Evolutionary conservation across 163 green algal species (phyloP).

Genomic region (Picocystis sp.): DNA sequence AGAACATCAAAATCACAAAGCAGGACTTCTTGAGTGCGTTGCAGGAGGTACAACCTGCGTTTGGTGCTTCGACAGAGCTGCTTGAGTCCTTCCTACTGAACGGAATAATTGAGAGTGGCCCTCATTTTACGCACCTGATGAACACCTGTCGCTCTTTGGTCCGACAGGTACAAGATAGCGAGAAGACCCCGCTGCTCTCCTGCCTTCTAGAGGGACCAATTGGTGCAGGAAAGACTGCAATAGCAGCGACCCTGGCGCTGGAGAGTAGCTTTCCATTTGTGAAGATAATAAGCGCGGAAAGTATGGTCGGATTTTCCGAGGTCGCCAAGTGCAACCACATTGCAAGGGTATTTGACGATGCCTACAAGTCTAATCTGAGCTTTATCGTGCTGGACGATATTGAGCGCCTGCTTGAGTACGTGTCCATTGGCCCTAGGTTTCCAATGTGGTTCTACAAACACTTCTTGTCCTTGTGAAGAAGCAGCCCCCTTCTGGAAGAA

Average conservation of each 20-base stretch:
- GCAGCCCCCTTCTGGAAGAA: constrained; percentile 44
- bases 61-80: constrained; percentile 68
- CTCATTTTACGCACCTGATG: constrained; percentile 53
- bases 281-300: constrained; percentile 69
- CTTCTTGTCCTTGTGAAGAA: constrained; percentile 80
- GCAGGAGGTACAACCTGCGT: constrained; percentile 84
- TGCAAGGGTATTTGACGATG: constrained; percentile 90
- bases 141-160: constrained; percentile 62
- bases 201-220: constrained; percentile 55
- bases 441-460: constrained; percentile 72
- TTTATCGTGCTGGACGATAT: constrained; percentile 96
- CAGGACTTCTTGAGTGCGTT: constrained; percentile 77
- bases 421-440: constrained; percentile 88
- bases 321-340: constrained; percentile 56
- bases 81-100: constrained; percentile 63
- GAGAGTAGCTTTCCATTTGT: constrained; percentile 80
- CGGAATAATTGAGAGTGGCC: constrained; percentile 76
- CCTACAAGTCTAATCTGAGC: constrained; percentile 70
- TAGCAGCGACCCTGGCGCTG: constrained; percentile 72
- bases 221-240: constrained; percentile 81
- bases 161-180: constrained; percentile 52
- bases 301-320: constrained; percentile 77
- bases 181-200: constrained; percentile 61
- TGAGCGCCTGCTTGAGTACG: constrained; percentile 86
- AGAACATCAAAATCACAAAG: constrained; percentile 86